phyloP scores from a whole-genome alignment of 345 rosid species.

The Citrus sp. region DNA sequence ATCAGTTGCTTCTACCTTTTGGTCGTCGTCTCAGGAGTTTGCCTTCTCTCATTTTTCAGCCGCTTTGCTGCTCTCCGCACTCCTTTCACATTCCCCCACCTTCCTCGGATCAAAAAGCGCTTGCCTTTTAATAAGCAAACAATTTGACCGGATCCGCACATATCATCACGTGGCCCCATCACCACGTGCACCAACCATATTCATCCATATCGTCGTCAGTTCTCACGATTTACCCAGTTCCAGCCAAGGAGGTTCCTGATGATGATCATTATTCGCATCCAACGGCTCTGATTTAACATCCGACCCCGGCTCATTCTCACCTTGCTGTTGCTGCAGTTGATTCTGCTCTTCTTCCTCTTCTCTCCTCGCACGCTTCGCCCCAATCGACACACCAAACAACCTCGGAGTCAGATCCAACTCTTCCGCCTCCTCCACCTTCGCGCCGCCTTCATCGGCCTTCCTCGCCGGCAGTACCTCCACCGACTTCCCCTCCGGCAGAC shows the following conservation, averaged over 20 bases:
- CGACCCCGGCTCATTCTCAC: conserved; percentile 20
- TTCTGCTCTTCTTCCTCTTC: conserved; percentile 39
- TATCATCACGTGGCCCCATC: background rate
- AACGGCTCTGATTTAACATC: conserved; percentile 63
- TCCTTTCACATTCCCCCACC: background rate
- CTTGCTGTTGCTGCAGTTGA: conserved; percentile 13
- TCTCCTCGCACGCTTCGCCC: conserved; percentile 61
- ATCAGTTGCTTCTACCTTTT: background rate
- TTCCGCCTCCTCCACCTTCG: conserved; percentile 8
- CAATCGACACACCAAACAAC: conserved; percentile 84
- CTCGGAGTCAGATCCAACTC: conserved; percentile 48
- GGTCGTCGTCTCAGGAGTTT: background rate
- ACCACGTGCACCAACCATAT: too few relatives aligned
- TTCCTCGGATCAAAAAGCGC: background rate
- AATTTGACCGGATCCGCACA: background rate
- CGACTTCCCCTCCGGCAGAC: conserved; percentile 37
- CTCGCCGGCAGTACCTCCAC: conserved; percentile 44
- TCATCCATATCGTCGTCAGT: background rate
- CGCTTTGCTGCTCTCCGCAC: background rate
- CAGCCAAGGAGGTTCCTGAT: conserved; percentile 49
- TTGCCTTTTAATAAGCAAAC: background rate
- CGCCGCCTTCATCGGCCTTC: conserved; percentile 21
- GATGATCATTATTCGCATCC: conserved; percentile 40
- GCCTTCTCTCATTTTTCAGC: background rate
- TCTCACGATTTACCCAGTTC: conserved; percentile 53